phyloP scores from a whole-genome alignment of 2,329 filamentous ascomycete genomes.

The Pseudocercospora macadamiae region DNA sequence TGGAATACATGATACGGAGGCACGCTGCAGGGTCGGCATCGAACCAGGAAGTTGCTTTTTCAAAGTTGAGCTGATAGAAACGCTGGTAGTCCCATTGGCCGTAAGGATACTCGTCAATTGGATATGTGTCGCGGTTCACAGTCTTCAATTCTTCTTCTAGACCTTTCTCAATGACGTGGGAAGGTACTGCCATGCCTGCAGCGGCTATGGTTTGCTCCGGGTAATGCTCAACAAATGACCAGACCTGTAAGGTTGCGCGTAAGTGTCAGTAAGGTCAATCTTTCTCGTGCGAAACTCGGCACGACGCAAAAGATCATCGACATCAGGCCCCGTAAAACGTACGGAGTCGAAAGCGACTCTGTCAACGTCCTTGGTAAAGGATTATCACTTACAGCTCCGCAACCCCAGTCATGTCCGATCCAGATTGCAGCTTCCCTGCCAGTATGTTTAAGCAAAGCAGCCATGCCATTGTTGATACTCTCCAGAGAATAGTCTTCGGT shows the following conservation, averaged over 20 bases:
- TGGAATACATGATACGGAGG: slow-evolving; percentile 32
- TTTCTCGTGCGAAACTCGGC: too few species aligned
- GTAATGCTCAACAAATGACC: slow-evolving; percentile 29
- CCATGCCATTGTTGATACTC: slow-evolving; percentile 34
- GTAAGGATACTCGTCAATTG: slow-evolving; percentile 45
- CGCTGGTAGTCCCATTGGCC: slow-evolving; percentile 43
- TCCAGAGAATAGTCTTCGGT: slow-evolving; percentile 39
- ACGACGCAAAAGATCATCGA: too few species aligned
- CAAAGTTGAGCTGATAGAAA: slow-evolving; percentile 38
- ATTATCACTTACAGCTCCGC: too few species aligned
- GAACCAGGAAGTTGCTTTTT: slow-evolving; percentile 25
- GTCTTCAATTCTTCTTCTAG: slow-evolving; percentile 40
- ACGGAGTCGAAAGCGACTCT: too few species aligned
- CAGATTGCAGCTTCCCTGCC: slow-evolving; percentile 49
- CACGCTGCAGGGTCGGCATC: slow-evolving; percentile 31
- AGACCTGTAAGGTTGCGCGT: too few species aligned
- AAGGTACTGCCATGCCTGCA: slow-evolving; percentile 44
- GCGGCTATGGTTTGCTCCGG: slow-evolving; percentile 39
- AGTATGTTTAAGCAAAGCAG: slow-evolving; percentile 45
- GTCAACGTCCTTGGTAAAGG: too few species aligned
- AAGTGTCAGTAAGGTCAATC: too few species aligned
- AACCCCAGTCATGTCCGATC: slow-evolving; percentile 53
- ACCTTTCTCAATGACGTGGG: slow-evolving; percentile 47
- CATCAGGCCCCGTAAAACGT: too few species aligned
- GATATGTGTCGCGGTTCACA: slow-evolving; percentile 51